Conservation (phyloP, 2,329 filamentous ascomycete species). For the Seiridium cupressi region DNA sequence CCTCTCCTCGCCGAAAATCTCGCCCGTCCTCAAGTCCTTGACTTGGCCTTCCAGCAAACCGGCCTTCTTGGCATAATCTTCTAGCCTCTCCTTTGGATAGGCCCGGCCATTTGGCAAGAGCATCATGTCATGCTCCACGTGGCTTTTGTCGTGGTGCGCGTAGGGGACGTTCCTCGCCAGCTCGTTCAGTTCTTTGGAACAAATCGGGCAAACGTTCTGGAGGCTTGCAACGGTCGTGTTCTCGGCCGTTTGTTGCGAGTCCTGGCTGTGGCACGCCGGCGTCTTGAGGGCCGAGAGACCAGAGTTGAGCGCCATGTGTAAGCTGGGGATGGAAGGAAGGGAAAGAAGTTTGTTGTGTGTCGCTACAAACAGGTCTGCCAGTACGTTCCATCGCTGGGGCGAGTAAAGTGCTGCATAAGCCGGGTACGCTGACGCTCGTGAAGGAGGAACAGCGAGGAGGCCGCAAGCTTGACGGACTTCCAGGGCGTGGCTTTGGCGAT, state of each 20-base stretch:
- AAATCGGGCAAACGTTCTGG: constrained; percentile 83
- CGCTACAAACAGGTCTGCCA: constrained; percentile 77
- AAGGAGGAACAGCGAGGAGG: constrained; percentile 71
- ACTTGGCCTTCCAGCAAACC: constrained; percentile 65
- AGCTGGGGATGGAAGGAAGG: constrained; percentile 76
- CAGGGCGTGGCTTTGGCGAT: constrained; percentile 63
- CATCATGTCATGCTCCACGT: constrained; percentile 83
- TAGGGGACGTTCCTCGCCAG: constrained; percentile 88
- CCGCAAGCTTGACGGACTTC: constrained; percentile 74
- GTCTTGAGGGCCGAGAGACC: constrained; percentile 95
- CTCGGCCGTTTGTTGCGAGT: constrained; percentile 37
- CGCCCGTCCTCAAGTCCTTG: constrained; percentile 75
- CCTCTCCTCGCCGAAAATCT: constrained; percentile 59
- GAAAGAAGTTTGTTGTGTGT: constrained; percentile 86
- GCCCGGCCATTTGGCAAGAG: constrained; percentile 85
- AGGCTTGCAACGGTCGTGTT: constrained; percentile 46
- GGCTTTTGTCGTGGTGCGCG: constrained; percentile 91
- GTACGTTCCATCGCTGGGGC: constrained; percentile 66
- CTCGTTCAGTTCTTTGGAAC: constrained; percentile 90
- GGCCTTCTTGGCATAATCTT: constrained; percentile 76
- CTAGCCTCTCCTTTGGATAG: constrained; percentile 73
- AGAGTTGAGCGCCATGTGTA: constrained; percentile 87
- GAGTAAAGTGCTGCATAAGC: constrained; percentile 65
- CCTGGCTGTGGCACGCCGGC: constrained; percentile 71
- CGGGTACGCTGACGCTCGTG: constrained; percentile 37